A percentile compares a stretch with the other conserved stretches of the same genome.
Conservation (phyloP, 495 filamentous ascomycete species). For the Jackrogersella minutella region DNA sequence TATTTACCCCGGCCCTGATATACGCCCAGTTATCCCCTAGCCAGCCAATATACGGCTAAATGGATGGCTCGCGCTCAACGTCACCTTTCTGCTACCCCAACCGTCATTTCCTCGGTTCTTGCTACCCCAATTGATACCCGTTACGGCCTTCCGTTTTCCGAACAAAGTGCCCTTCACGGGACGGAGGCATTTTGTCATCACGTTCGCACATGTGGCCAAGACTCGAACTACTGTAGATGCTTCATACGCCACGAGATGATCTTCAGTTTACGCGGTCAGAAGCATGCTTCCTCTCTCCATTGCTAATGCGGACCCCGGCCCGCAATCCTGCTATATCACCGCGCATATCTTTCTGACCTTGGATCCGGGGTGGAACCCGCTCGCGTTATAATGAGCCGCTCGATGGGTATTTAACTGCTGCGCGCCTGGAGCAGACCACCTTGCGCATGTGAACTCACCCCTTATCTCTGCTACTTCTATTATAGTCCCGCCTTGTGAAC, state of each 20-base stretch:
- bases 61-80: conserved; percentile 34
- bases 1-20: conserved; percentile 40
- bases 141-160: conserved; percentile 42
- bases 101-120: conserved; percentile 37
- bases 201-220: conserved; percentile 33
- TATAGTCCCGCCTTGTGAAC: background rate
- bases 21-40: conserved; percentile 22
- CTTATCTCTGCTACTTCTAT: conserved; percentile 16
- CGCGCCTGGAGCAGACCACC: background rate
- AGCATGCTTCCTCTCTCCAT: background rate
- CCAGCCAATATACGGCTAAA: conserved; percentile 47
- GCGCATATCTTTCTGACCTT: conserved; percentile 24
- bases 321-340: conserved; percentile 31
- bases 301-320: conserved; percentile 28
- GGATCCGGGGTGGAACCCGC: conserved; percentile 13
- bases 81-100: conserved; percentile 40
- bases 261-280: conserved; percentile 33
- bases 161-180: conserved; percentile 36
- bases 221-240: conserved; percentile 38
- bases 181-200: conserved; percentile 31
- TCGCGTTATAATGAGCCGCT: conserved; percentile 18
- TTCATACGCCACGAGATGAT: conserved; percentile 34
- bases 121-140: conserved; percentile 37
- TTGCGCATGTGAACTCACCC: conserved; percentile 25
- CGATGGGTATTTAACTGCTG: conserved; percentile 39